A percentile compares a stretch with the other conserved stretches of the same genome.
Conservation (phyloP, 2,329 filamentous ascomycete species). For the Diaporthe australafricana region DNA sequence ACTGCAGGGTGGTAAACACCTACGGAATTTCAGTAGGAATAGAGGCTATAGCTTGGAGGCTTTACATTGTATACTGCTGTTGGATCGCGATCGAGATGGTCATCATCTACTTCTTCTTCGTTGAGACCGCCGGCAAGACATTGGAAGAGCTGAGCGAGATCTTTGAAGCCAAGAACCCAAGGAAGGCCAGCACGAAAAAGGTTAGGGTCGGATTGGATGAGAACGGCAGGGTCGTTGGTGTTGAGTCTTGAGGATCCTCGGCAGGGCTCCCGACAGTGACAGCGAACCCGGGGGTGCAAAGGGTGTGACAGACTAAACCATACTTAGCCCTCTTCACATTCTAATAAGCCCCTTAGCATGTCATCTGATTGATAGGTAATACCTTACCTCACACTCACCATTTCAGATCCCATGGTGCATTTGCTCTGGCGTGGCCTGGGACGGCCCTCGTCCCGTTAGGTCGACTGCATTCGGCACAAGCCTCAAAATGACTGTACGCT, state of each 20-base stretch:
- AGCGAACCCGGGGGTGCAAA: not conserved
- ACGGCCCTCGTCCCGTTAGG: conserved; percentile 1
- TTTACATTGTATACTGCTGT: conserved; percentile 61
- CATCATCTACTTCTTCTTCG: conserved; percentile 60
- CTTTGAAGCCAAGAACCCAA: conserved; percentile 32
- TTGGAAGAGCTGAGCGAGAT: conserved; percentile 34
- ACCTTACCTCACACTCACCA: not conserved
- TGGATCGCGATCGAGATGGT: conserved; percentile 53
- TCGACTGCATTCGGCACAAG: not conserved
- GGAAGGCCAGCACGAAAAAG: conserved; percentile 35
- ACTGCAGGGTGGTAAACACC: conserved; percentile 51
- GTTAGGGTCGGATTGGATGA: conserved; percentile 34
- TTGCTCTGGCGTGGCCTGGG: no score
- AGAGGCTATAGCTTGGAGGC: conserved; percentile 60
- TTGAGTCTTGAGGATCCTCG: conserved; percentile 28
- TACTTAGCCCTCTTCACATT: not conserved
- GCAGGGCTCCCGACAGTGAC: not conserved
- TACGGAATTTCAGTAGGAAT: conserved; percentile 58
- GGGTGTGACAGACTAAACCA: conserved; percentile 2
- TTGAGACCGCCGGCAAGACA: conserved; percentile 56
- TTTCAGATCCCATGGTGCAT: not conserved
- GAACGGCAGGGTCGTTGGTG: conserved; percentile 31
- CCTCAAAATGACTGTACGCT: not conserved
- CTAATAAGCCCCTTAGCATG: not conserved
- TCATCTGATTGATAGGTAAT: not conserved